Conservation (phyloP, 2,329 filamentous ascomycete genomes). For the Decorospora gaudefroyi region DNA sequence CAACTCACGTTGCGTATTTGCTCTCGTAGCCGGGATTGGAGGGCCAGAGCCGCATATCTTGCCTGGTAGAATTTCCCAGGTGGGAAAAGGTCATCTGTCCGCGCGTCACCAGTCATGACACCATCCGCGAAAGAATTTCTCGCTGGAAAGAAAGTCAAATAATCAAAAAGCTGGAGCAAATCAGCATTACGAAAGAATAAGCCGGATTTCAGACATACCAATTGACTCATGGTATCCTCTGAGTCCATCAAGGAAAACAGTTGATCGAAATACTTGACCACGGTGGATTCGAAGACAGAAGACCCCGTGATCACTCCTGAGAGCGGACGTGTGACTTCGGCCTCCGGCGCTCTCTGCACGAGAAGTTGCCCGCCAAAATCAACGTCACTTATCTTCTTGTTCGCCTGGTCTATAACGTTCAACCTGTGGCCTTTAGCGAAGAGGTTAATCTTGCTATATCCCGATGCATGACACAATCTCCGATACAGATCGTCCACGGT, state of each 20-base stretch:
- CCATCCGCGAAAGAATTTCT: constrained; percentile 36
- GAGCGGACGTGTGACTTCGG: constrained; percentile 30
- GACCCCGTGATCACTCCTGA: constrained; percentile 32
- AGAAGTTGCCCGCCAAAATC: constrained; percentile 35
- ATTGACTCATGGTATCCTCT: constrained; percentile 58
- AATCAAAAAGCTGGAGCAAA: constrained; percentile 38
- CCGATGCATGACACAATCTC: constrained; percentile 68
- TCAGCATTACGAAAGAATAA: constrained; percentile 17
- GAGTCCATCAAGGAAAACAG: constrained; percentile 80
- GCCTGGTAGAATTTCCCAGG: constrained; percentile 44
- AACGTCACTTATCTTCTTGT: constrained; percentile 64
- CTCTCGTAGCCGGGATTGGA: constrained; percentile 37
- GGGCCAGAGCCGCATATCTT: constrained; percentile 40
- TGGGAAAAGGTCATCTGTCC: constrained; percentile 39
- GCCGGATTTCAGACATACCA: constrained; percentile 20
- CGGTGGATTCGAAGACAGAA: constrained; percentile 71
- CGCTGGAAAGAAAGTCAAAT: constrained; percentile 41
- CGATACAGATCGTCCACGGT: constrained; percentile 71
- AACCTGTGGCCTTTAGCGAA: constrained; percentile 72
- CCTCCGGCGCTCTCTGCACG: constrained; percentile 38
- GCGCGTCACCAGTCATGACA: constrained; percentile 30
- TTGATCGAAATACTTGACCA: constrained; percentile 80
- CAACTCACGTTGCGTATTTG: constrained; percentile 39
- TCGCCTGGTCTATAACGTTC: constrained; percentile 62
- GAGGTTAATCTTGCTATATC: constrained; percentile 74